Conservation (phyloP, 768 basidiomycete genomes). For the Rhodotorula sphaerocarpa region DNA sequence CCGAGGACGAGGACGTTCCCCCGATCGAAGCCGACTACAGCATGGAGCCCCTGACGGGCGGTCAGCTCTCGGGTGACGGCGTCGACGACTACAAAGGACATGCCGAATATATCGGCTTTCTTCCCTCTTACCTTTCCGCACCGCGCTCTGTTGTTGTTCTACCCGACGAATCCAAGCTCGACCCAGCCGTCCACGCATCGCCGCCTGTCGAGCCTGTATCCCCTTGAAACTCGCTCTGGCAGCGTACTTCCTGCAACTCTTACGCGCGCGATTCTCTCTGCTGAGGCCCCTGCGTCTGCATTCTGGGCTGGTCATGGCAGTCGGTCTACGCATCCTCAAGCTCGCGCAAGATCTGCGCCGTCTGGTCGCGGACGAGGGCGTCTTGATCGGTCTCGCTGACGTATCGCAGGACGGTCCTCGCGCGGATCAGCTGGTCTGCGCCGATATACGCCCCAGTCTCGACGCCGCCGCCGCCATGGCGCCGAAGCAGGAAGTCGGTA, state of each 20-base stretch:
- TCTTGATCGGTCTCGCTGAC: constrained; percentile 66
- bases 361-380: constrained; percentile 50
- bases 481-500: background rate
- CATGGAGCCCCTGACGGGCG: constrained; percentile 1
- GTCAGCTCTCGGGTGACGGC: background rate
- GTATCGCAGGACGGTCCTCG: constrained; percentile 59
- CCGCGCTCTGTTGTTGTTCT: too few relatives aligned
- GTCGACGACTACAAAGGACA: background rate
- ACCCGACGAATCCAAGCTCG: too few relatives aligned
- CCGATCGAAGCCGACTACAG: constrained; percentile 13
- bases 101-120: constrained; percentile 22
- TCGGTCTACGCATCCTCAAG: constrained; percentile 1
- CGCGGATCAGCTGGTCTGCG: constrained; percentile 48
- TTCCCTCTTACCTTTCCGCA: constrained; percentile 14
- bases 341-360: constrained; percentile 21
- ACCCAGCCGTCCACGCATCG: too few relatives aligned
- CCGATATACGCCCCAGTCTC: constrained; percentile 40
- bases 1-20: constrained; percentile 25
- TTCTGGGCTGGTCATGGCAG: too few relatives aligned
- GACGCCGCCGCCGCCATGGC: background rate
- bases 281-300: too few relatives aligned
- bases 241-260: too few relatives aligned
- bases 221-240: too few relatives aligned
- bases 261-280: too few relatives aligned
- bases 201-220: too few relatives aligned